Conservation (phyloP, 129 eudicot species). For the Sambucus nigra region DNA sequence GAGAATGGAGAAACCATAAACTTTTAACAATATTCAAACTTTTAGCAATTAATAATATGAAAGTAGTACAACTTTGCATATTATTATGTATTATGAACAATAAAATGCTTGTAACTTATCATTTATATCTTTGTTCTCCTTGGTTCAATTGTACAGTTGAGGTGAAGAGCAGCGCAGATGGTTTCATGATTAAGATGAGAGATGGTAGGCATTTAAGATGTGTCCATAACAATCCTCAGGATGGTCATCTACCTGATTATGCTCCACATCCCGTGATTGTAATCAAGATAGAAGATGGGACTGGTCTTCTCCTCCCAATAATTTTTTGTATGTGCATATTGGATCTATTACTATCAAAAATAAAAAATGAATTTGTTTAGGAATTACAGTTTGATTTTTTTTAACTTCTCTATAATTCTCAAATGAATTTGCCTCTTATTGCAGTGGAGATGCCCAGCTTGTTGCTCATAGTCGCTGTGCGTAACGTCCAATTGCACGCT, state of each 20-base stretch:
- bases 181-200: constrained; percentile 84
- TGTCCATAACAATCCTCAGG: constrained; percentile 73
- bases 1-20: no score
- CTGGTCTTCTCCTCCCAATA: constrained; percentile 79
- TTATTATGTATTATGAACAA: no score
- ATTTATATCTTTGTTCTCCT: constrained; percentile 7
- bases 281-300: constrained; percentile 91
- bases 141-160: constrained; percentile 50
- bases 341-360: not conserved
- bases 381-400: constrained; percentile 3
- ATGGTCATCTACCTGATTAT: constrained; percentile 61
- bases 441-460: constrained; percentile 94
- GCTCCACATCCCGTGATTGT: constrained; percentile 94
- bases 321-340: constrained; percentile 59
- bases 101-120: no score
- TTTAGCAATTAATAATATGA: no score
- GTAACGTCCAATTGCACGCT: constrained; percentile 76
- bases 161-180: constrained; percentile 77
- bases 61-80: no score
- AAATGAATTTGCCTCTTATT: constrained; percentile 12
- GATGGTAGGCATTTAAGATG: constrained; percentile 76
- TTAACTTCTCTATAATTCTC: not conserved
- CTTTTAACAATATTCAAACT: no score
- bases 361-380: not conserved
- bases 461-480: constrained; percentile 73